Evolutionary conservation across 306 rosid species (phyloP), one percentile per base, ranked within the genome.

Genomic region (Begonia peltatifolia): DNA sequence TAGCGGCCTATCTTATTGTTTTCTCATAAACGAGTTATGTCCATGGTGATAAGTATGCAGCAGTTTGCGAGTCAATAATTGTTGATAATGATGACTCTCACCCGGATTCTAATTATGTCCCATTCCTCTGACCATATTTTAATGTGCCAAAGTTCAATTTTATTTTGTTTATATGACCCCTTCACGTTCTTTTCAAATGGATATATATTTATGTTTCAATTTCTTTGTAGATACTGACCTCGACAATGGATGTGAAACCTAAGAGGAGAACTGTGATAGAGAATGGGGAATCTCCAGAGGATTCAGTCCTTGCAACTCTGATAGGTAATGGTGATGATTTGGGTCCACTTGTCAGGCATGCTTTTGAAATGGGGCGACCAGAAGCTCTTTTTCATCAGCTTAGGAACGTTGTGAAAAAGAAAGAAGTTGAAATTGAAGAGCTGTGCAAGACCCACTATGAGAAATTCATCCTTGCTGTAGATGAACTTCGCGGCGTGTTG

Each of bases 361-460:
- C 94, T 36, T 86, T 90, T 22, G 95, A 90, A 77, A 83, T 77
- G 84, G 86, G 94, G 43, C 76, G 78, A 44, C 95, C 99, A 0
- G 82, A 83, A 55, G 75, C 77, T 48, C 93, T 90, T 42, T 88
- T 86, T 36, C 86, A 82, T 61, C 99, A 86, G 70, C 84, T 90
- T 49, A 77, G 77, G 58, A 68, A 53, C 12, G 84, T 90, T 20
- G 92, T 90, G 51, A 86, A 64, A 73, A 90, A 86, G 74, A 83
- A 81, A 51, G 99, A 86, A 72, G 84, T 73, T 11, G 95, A 83
- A 56, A 90, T 90, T 7, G 99, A 90, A 76, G 94, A 81, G n/a
- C 83, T 90, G 67, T 90, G 99, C 77, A 90, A 90, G 80, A 90
- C 86, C 2, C 95, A 90, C 59, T 90, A 90, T 16, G 99, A 90